Evolutionary conservation across 306 rosid genomes (phyloP).

Genomic region (Cicer yamashitae): DNA sequence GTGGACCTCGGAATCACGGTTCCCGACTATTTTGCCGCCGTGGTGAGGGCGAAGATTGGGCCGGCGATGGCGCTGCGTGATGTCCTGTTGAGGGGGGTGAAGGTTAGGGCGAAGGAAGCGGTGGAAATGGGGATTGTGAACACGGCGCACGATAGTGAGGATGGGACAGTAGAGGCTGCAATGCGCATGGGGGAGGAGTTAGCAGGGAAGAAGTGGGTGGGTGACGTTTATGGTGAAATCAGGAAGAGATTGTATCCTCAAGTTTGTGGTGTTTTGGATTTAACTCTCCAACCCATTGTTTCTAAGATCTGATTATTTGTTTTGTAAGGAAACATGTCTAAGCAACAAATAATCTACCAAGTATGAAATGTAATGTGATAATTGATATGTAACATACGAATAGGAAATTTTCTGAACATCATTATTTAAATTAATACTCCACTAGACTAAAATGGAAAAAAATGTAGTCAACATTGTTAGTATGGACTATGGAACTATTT

Average conservation of each 20-base stretch:
- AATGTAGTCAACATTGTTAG: neutral
- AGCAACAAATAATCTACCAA: neutral
- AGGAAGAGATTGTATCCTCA: conserved; percentile 69
- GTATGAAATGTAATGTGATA: neutral
- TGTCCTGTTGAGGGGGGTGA: conserved; percentile 53
- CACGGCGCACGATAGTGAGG: conserved; percentile 59
- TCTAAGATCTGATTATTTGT: neutral
- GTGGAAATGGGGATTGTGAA: conserved; percentile 63
- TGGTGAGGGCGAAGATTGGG: conserved; percentile 50
- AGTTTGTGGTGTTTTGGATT: conserved; percentile 47
- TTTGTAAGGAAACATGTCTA: neutral
- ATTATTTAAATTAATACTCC: too few species aligned
- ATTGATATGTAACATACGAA: too few species aligned
- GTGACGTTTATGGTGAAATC: conserved; percentile 58
- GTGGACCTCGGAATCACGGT: conserved; percentile 59
- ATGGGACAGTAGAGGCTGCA: conserved; percentile 51
- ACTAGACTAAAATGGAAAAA: neutral
- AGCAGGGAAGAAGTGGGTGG: conserved; percentile 55
- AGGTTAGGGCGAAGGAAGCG: conserved; percentile 57
- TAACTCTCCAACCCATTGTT: neutral
- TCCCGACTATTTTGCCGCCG: conserved; percentile 56
- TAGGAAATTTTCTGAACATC: too few species aligned
- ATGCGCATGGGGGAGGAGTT: conserved; percentile 56
- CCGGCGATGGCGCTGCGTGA: conserved; percentile 50
- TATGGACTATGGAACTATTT: too few species aligned